Evolutionary conservation across 2,329 filamentous ascomycete genomes (phyloP).

Genomic region (Diplodia seriata): DNA sequence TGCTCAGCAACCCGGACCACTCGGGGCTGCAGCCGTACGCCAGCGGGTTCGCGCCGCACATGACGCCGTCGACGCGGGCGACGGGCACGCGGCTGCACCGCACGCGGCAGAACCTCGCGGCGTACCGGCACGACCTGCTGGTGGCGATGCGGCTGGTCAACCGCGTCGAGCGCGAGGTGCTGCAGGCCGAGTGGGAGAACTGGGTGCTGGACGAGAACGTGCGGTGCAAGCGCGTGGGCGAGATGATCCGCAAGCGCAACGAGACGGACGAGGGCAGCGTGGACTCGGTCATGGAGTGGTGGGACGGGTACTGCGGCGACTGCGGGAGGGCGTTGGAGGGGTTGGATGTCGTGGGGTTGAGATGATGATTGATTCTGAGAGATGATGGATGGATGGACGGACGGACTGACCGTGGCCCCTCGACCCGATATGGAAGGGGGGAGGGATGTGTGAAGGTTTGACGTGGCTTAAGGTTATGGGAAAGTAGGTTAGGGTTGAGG

Average conservation of each 20-base stretch:
- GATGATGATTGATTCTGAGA: neutral
- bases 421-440: neutral
- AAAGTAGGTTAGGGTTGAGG: neutral
- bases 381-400: neutral
- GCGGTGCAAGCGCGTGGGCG: conserved; percentile 71
- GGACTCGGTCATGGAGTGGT: conserved; percentile 58
- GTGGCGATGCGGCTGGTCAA: conserved; percentile 92
- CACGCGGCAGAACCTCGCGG: conserved; percentile 81
- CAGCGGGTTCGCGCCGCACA: conserved; percentile 30
- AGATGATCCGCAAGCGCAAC: conserved; percentile 54
- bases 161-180: conserved; percentile 82
- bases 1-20: conserved; percentile 37
- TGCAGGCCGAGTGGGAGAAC: conserved; percentile 89
- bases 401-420: too few species aligned
- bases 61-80: conserved; percentile 37
- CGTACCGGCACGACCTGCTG: conserved; percentile 86
- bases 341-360: conserved; percentile 24
- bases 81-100: conserved; percentile 65
- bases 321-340: conserved; percentile 54
- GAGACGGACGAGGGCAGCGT: conserved; percentile 40
- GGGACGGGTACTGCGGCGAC: conserved; percentile 68
- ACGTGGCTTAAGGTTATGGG: neutral
- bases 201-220: conserved; percentile 83
- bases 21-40: conserved; percentile 21
- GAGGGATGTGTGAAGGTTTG: neutral